These are phyloP conservation scores for Vitis hybrid DNA, from an alignment of 177 flowering plant genomes.

Conservation along the genomic window DNA sequence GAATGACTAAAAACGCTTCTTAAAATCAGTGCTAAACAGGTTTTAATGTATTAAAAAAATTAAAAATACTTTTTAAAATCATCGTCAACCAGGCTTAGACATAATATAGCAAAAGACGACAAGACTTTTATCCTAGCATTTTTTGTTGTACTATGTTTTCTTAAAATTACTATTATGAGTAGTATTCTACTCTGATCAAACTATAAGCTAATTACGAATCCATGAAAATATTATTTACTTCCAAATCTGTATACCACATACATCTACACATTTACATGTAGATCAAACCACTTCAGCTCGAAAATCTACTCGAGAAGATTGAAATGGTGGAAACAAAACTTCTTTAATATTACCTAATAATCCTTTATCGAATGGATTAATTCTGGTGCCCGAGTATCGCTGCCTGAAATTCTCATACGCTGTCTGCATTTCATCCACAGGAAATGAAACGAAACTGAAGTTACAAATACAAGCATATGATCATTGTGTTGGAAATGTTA, in stretches of 20 bases:
- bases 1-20: rapidly evolving
- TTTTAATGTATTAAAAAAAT: rapidly evolving
- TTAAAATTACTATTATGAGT: too few relatives aligned
- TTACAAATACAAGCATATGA: not conserved
- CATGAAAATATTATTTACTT: too few relatives aligned
- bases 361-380: conserved; percentile 46
- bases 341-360: conserved; percentile 37
- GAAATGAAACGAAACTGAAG: not conserved
- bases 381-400: conserved; percentile 16
- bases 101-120: too few relatives aligned
- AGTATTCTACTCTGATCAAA: too few relatives aligned
- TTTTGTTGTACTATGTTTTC: too few relatives aligned
- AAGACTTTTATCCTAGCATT: too few relatives aligned
- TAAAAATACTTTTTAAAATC: rapidly evolving
- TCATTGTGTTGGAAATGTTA: too few relatives aligned
- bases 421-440: conserved; percentile 30
- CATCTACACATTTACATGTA: too few relatives aligned
- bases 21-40: rapidly evolving
- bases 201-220: too few relatives aligned
- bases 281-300: conserved; percentile 26
- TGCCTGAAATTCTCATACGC: conserved; percentile 47
- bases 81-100: rapidly evolving
- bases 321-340: conserved; percentile 25
- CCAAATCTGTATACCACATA: too few relatives aligned
- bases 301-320: conserved; percentile 42